phyloP scores from a whole-genome alignment of 164 flowering plant genomes.

The Warburgia ugandensis region DNA sequence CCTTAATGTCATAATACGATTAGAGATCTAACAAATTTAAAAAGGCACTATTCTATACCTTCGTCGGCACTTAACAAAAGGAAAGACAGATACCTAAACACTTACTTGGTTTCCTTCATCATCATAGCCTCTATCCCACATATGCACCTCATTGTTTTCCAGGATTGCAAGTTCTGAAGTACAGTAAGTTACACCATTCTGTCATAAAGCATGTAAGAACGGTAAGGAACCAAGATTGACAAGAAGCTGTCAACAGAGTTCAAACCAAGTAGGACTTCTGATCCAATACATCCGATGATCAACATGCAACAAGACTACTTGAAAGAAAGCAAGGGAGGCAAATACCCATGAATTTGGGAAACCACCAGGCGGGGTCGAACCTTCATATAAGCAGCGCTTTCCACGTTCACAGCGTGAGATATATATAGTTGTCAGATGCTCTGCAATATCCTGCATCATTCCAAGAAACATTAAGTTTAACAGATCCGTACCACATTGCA shows the following conservation, averaged over 20 bases:
- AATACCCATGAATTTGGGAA: conserved; percentile 95
- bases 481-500: too few relatives aligned
- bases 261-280: too few relatives aligned
- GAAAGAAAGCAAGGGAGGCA: not conserved
- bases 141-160: conserved; percentile 72
- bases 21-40: too few relatives aligned
- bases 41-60: not conserved
- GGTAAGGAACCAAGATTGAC: not conserved
- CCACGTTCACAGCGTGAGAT: conserved; percentile 90
- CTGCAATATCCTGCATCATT: conserved; percentile 86
- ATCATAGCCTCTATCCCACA: conserved; percentile 88
- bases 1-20: too few relatives aligned
- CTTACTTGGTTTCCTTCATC: conserved; percentile 88
- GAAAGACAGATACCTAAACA: not conserved
- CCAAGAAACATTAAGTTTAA: too few relatives aligned
- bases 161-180: conserved; percentile 78
- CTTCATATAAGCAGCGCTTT: conserved; percentile 92
- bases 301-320: too few relatives aligned
- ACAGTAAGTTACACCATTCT: conserved; percentile 85
- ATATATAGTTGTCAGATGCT: conserved; percentile 79
- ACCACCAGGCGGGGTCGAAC: conserved; percentile 87
- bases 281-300: too few relatives aligned
- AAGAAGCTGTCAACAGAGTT: not conserved
- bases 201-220: conserved; percentile 6
- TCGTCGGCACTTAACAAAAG: too few relatives aligned